Evolutionary conservation across 495 filamentous ascomycete genomes (phyloP).

Genomic region (Amphirosellinia nigrospora): DNA sequence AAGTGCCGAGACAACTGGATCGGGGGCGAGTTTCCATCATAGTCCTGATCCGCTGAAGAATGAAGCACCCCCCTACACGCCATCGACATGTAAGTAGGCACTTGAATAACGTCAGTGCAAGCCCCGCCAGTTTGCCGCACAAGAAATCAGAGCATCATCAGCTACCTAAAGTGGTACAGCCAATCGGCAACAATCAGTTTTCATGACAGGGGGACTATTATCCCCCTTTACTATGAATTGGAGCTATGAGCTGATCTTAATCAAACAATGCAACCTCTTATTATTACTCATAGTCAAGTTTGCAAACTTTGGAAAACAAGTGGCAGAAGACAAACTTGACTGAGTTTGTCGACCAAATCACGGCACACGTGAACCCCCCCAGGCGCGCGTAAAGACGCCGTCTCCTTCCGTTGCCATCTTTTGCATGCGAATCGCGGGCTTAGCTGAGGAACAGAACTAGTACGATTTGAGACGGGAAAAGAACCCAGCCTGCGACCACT

Average conservation of each 20-base stretch:
- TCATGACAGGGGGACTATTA: background rate
- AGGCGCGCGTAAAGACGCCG: constrained; percentile 11
- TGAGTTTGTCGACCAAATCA: background rate
- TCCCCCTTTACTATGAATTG: background rate
- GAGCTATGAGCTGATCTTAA: background rate
- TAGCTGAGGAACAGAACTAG: constrained; percentile 6
- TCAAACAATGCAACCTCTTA: constrained; percentile 6
- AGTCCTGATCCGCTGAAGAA: background rate
- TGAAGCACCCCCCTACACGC: no score
- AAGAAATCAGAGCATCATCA: constrained; percentile 10
- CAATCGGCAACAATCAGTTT: constrained; percentile 7
- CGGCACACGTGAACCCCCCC: background rate
- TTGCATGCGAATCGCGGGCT: constrained; percentile 4
- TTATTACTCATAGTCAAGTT: background rate
- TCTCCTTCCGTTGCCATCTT: constrained; percentile 7
- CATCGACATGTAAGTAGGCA: no score
- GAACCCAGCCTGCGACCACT: background rate
- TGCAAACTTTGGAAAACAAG: background rate
- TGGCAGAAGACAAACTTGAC: background rate
- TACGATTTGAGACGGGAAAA: background rate
- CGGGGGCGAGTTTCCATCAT: background rate
- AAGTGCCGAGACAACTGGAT: background rate
- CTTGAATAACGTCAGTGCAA: constrained; percentile 11
- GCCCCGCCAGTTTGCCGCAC: constrained; percentile 3
- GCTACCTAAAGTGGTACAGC: background rate